phyloP scores from a whole-genome alignment of 2,329 filamentous ascomycete species.

The Phyllosticta citribraziliensis region DNA sequence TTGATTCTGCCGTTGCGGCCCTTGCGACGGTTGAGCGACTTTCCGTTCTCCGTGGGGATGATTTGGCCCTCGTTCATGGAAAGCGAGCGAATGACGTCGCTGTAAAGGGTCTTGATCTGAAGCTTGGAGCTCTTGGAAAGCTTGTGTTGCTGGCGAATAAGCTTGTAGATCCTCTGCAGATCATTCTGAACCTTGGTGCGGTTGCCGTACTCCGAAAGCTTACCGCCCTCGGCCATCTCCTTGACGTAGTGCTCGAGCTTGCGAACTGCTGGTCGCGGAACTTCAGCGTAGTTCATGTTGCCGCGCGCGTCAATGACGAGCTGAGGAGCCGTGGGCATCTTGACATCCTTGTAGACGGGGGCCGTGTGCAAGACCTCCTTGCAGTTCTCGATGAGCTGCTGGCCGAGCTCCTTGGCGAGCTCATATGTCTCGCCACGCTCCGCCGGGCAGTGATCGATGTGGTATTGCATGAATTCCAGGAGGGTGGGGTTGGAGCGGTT shows the following conservation, averaged over 20 bases:
- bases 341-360: constrained; percentile 93
- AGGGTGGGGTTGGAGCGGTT: constrained; percentile 94
- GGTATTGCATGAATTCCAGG: constrained; percentile 98
- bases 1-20: constrained; percentile 43
- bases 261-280: constrained; percentile 75
- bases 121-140: constrained; percentile 92
- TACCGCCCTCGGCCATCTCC: constrained; percentile 96
- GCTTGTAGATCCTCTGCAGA: constrained; percentile 88
- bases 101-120: constrained; percentile 91
- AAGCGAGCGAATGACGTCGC: constrained; percentile 85
- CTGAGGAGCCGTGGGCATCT: constrained; percentile 79
- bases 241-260: constrained; percentile 98
- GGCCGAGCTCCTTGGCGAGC: constrained; percentile 88
- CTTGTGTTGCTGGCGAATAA: constrained; percentile 97
- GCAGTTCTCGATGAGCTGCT: constrained; percentile 95
- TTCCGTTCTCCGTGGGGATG: constrained; percentile 75
- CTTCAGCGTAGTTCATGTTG: constrained; percentile 85
- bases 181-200: constrained; percentile 97
- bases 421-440: constrained; percentile 96
- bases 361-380: constrained; percentile 76
- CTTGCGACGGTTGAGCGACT: constrained; percentile 50
- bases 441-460: constrained; percentile 96
- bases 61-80: constrained; percentile 99
- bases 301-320: constrained; percentile 88
- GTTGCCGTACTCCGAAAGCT: constrained; percentile 97